phyloP scores from a whole-genome alignment of 805 yeast genomes.

The Ogataea siamensis region DNA sequence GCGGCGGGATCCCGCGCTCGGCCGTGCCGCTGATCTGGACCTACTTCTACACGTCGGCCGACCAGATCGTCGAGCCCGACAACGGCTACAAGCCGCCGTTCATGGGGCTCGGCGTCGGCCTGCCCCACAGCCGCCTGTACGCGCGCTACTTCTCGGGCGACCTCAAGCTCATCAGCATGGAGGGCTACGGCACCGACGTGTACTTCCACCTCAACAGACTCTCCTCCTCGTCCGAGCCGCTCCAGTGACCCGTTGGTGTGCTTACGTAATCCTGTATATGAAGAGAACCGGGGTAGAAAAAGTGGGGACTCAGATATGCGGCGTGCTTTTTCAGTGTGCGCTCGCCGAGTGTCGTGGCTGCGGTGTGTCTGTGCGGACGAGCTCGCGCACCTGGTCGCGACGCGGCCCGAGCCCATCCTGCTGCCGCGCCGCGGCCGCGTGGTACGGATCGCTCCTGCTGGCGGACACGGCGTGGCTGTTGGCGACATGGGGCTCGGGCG shows the following conservation, averaged over 20 bases:
- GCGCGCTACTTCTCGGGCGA: constrained; percentile 93
- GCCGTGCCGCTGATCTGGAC: constrained; percentile 89
- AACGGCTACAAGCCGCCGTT: constrained; percentile 67
- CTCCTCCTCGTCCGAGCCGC: constrained; percentile 70
- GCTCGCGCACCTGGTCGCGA: neutral
- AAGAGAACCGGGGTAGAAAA: constrained; percentile 5
- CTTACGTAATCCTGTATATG: constrained; percentile 3
- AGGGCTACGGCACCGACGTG: constrained; percentile 92
- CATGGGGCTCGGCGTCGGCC: constrained; percentile 93
- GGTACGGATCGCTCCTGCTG: neutral
- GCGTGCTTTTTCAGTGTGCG: neutral
- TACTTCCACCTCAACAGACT: constrained; percentile 81
- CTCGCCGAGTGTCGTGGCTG: neutral
- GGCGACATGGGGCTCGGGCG: neutral
- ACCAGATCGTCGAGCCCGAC: constrained; percentile 50
- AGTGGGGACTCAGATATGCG: constrained; percentile 5
- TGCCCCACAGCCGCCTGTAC: constrained; percentile 81
- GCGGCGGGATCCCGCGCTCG: constrained; percentile 88
- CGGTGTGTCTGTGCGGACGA: neutral
- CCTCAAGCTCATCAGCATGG: constrained; percentile 82
- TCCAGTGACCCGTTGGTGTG: constrained; percentile 35
- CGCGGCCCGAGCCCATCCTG: constrained; percentile 1
- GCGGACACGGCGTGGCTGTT: neutral
- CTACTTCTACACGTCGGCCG: constrained; percentile 84
- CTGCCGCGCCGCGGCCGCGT: constrained; percentile 1